Evolutionary conservation across 1,284 basidiomycete species (phyloP), one percentile per base, ranked within the genome.

Genomic region (Tilletiaria anomala): DNA sequence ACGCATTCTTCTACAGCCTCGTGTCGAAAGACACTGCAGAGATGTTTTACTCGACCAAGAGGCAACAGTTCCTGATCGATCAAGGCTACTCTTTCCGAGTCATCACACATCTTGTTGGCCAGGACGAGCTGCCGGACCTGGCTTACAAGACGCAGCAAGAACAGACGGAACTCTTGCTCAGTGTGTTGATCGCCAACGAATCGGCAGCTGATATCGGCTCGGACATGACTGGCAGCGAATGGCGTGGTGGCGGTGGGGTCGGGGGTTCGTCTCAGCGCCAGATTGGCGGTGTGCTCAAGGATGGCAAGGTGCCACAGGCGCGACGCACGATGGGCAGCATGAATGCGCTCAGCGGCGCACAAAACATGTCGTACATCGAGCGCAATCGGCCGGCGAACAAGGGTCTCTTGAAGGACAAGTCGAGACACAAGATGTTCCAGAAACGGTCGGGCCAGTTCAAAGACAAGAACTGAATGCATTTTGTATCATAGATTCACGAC

Each of bases 81-180:
- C 83, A 94, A 71, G 89, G 89, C 1, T 97, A 97, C 70, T 84
- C 89, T 1, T 97, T 97, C 77, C 94, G 96, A 68, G 91, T 97
- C 43, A 97, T 99, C 69, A 97, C 93, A 6, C 85, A 93, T 58
- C 77, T 99, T 17, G 86, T 93, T 50, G 93, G 93, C 2, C 75
- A 94, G 37, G 80, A 93, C 47, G 73, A 77, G 36, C 75, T 93
- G 61, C 79, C 83, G 1, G 83, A 86, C 53, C 75, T 97, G 43
- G 91, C 96, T 39, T 97, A 93, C 73, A 78, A 77, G 56, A 86
- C 82, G 32, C 78, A 79, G 61, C 79, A 84, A 52, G 83, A 93
- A 65, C 93, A 97, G 71, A 91, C 97, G 50, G 88, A 93, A 65
- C 76, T 97, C 15, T 74, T 99, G 26, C 56, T 85, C 48, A 82